phyloP scores from a whole-genome alignment of 495 filamentous ascomycete genomes.

The Apodospora peruviana region DNA sequence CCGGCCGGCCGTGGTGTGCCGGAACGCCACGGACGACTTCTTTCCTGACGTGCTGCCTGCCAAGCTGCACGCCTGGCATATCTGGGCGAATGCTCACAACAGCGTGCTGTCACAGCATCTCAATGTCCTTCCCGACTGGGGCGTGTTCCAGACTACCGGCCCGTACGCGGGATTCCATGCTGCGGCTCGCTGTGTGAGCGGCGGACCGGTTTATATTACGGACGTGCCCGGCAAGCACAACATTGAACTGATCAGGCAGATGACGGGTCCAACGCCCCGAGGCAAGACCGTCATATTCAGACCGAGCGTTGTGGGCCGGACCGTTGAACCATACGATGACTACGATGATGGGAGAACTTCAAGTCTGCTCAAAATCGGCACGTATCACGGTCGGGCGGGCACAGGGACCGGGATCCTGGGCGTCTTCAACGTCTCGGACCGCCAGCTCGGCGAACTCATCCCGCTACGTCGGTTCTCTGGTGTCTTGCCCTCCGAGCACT shows the following conservation, averaged over 20 bases:
- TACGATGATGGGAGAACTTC: constrained; percentile 70
- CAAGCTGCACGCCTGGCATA: constrained; percentile 91
- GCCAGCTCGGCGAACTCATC: constrained; percentile 57
- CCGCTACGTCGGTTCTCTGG: constrained; percentile 69
- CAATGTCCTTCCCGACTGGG: constrained; percentile 75
- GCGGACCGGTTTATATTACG: constrained; percentile 90
- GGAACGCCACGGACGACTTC: constrained; percentile 95
- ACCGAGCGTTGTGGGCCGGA: constrained; percentile 63
- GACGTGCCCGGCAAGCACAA: constrained; percentile 81
- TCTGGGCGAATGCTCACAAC: constrained; percentile 92
- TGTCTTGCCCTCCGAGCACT: constrained; percentile 45
- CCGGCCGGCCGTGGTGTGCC: constrained; percentile 61
- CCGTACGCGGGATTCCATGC: constrained; percentile 77
- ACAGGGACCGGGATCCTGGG: constrained; percentile 74
- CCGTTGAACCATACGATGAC: constrained; percentile 63
- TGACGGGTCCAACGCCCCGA: constrained; percentile 61
- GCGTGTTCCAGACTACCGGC: constrained; percentile 94
- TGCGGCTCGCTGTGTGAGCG: constrained; percentile 81
- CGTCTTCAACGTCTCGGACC: constrained; percentile 70
- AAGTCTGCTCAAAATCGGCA: constrained; percentile 72
- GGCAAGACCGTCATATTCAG: constrained; percentile 72
- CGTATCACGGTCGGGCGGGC: constrained; percentile 54
- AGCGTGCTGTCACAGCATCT: constrained; percentile 65
- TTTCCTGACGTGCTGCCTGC: constrained; percentile 72
- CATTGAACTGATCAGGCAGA: constrained; percentile 64